phyloP scores from a whole-genome alignment of 441 rosid species.

The Euphorbia neoarborescens region DNA sequence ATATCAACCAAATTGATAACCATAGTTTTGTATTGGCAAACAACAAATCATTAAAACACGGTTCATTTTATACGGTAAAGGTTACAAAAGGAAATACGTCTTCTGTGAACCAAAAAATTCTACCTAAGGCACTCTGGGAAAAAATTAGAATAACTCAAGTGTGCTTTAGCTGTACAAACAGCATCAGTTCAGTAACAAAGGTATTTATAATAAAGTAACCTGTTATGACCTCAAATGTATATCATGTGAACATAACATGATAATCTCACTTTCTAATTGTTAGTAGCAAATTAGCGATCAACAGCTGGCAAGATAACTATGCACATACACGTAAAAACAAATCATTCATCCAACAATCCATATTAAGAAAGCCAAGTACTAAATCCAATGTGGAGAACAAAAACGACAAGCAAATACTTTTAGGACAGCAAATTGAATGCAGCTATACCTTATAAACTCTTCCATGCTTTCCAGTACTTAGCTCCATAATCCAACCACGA shows the following conservation, averaged over 20 bases:
- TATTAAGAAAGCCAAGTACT: background rate
- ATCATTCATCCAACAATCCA: background rate
- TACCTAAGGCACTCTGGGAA: background rate
- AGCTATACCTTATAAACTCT: constrained; percentile 32
- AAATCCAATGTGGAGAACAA: background rate
- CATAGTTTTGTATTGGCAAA: background rate
- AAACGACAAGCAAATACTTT: constrained; percentile 14
- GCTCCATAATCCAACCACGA: constrained; percentile 32
- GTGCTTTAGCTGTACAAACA: background rate
- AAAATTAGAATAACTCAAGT: background rate
- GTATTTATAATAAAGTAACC: background rate
- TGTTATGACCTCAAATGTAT: background rate
- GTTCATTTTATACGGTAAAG: background rate
- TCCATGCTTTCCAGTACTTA: constrained; percentile 23
- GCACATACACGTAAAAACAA: background rate
- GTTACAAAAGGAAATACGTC: background rate
- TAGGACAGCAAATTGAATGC: constrained; percentile 3
- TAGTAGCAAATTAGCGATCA: background rate
- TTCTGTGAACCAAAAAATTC: background rate
- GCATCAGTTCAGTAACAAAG: background rate
- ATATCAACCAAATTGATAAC: background rate
- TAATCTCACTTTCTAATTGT: background rate
- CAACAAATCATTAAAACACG: background rate
- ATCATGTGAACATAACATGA: constrained; percentile 1
- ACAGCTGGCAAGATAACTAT: background rate